phyloP scores from a whole-genome alignment of 495 filamentous ascomycete species.

The Aspergillus indologenus region DNA sequence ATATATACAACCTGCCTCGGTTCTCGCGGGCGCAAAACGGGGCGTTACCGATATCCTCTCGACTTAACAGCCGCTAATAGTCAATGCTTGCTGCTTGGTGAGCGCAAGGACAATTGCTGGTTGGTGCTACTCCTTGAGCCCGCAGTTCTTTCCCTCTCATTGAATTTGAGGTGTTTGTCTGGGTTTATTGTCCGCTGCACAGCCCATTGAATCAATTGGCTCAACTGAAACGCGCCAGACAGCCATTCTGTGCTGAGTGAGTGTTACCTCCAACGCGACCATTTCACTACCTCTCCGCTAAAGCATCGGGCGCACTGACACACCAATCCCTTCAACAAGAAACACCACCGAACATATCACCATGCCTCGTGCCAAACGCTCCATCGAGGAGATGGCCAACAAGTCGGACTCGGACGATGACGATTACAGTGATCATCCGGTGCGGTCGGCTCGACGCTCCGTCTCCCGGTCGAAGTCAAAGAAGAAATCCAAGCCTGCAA shows the following conservation, averaged over 20 bases:
- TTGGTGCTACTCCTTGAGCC: slow-evolving; percentile 12
- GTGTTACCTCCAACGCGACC: neutral
- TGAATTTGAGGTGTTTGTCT: slow-evolving; percentile 10
- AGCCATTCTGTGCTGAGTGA: neutral
- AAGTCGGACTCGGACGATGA: slow-evolving; percentile 83
- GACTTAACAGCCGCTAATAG: neutral
- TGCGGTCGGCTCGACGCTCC: slow-evolving; percentile 32
- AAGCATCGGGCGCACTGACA: slow-evolving; percentile 12
- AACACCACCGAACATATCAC: slow-evolving; percentile 23
- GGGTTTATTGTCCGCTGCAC: slow-evolving; percentile 3
- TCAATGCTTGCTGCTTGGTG: slow-evolving; percentile 2
- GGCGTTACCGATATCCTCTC: neutral
- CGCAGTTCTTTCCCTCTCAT: slow-evolving; percentile 1
- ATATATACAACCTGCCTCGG: slow-evolving; percentile 10
- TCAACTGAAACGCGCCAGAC: neutral
- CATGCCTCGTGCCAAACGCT: slow-evolving; percentile 61
- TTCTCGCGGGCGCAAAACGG: neutral
- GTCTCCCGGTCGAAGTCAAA: slow-evolving; percentile 40
- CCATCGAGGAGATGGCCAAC: slow-evolving; percentile 70
- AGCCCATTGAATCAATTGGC: neutral
- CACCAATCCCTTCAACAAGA: slow-evolving; percentile 12
- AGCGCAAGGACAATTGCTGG: neutral
- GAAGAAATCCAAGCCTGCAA: slow-evolving; percentile 43
- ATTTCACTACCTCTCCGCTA: neutral
- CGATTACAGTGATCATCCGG: slow-evolving; percentile 58